These are phyloP conservation scores for Aureobasidium sp. DNA, from an alignment of 2,329 filamentous ascomycete genomes.

Conservation along the genomic window DNA sequence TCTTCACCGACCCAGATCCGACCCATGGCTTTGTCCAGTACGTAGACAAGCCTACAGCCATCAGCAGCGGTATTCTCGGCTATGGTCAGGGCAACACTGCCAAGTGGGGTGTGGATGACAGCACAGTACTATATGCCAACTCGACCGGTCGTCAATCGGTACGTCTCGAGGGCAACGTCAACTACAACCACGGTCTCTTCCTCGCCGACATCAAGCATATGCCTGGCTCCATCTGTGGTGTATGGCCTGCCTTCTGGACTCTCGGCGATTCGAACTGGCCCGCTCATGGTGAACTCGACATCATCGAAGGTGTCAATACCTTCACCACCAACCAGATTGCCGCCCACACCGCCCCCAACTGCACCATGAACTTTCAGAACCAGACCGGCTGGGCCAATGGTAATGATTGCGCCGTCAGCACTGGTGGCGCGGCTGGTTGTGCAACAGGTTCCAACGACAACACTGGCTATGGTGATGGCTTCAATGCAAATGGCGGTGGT, in stretches of 20 bases:
- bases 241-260: constrained; percentile 40
- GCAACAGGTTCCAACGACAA: constrained; percentile 16
- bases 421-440: constrained; percentile 34
- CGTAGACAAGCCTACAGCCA: constrained; percentile 49
- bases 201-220: constrained; percentile 44
- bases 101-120: constrained; percentile 16
- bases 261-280: constrained; percentile 28
- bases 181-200: constrained; percentile 40
- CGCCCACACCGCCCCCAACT: constrained; percentile 25
- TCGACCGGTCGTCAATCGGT: constrained; percentile 32
- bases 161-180: constrained; percentile 38
- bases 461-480: constrained; percentile 34
- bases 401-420: constrained; percentile 42
- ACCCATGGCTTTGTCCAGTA: constrained; percentile 70
- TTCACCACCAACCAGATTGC: constrained; percentile 27
- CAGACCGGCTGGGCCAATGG: constrained; percentile 41
- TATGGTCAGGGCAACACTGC: constrained; percentile 3
- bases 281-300: constrained; percentile 38
- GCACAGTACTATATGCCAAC: constrained; percentile 5
- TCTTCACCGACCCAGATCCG: constrained; percentile 52
- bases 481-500: constrained; percentile 40
- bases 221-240: constrained; percentile 40
- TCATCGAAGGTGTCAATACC: constrained; percentile 39
- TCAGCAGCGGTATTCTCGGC: constrained; percentile 19
- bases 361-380: constrained; percentile 29